A percentile compares a stretch with the other conserved stretches of the same genome.
These are phyloP conservation scores for Phaseolus coccineus DNA, from an alignment of 331 rosid genomes.

Conservation along the genomic window DNA sequence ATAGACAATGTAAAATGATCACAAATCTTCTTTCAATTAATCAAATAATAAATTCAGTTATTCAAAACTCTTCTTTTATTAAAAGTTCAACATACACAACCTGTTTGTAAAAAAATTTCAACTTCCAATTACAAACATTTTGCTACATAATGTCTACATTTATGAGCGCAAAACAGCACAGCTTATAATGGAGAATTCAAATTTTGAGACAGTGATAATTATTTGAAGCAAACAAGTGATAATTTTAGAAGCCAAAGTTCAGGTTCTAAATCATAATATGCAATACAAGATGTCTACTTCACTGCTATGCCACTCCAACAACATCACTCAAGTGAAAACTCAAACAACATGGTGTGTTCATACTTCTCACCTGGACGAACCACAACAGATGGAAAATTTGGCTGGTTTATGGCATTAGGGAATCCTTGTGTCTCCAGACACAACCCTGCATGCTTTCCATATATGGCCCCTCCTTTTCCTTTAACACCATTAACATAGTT, in stretches of 20 bases:
- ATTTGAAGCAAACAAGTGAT: conserved; percentile 34
- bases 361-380: conserved; percentile 84
- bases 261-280: conserved; percentile 9
- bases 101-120: not conserved
- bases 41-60: too few species aligned
- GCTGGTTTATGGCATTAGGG: conserved; percentile 82
- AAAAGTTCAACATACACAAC: not conserved
- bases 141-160: conserved; percentile 1
- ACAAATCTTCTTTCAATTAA: too few species aligned
- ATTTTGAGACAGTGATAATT: not conserved
- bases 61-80: not conserved
- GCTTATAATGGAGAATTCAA: not conserved
- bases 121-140: not conserved
- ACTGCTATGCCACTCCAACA: conserved; percentile 37
- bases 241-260: conserved; percentile 37
- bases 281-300: conserved; percentile 25
- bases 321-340: conserved; percentile 73
- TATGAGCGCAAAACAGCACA: conserved; percentile 9
- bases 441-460: conserved; percentile 82
- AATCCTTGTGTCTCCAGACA: conserved; percentile 97
- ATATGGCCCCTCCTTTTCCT: conserved; percentile 80
- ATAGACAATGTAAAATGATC: too few species aligned
- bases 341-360: conserved; percentile 81
- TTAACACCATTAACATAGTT: conserved; percentile 75
- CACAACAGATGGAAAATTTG: conserved; percentile 78